Conservation (phyloP, 139 green algal species). For the Haematococcus sp. region DNA sequence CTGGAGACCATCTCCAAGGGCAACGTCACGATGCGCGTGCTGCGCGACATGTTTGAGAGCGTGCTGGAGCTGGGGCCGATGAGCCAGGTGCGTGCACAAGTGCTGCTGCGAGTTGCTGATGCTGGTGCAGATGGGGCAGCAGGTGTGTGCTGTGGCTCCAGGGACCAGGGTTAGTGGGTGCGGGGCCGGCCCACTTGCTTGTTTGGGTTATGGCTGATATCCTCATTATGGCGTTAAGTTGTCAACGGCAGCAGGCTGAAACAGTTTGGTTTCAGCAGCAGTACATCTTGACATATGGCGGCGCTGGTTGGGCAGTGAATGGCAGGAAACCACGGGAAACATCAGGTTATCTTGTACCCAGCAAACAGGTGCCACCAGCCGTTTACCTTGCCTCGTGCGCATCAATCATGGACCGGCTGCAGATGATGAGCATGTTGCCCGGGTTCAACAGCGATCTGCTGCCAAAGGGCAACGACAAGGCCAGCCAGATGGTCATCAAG, state of each 20-base stretch:
- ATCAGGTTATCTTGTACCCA: too few species aligned
- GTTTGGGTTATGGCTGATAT: not conserved
- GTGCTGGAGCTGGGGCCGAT: conserved; percentile 96
- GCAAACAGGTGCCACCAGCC: too few species aligned
- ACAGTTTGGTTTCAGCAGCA: not conserved
- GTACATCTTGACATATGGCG: not conserved
- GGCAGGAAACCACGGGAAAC: too few species aligned
- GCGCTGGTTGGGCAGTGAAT: too few species aligned
- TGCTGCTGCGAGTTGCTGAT: not conserved
- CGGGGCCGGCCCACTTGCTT: not conserved
- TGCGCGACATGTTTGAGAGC: conserved; percentile 96
- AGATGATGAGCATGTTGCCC: conserved; percentile 97
- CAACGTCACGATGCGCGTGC: conserved; percentile 91
- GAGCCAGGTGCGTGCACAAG: conserved; percentile 42
- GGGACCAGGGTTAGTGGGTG: not conserved
- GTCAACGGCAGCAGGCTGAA: not conserved
- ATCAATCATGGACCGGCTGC: too few species aligned
- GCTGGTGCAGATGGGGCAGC: not conserved
- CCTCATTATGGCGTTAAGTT: not conserved
- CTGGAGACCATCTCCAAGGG: conserved; percentile 89
- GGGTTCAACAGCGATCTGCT: conserved; percentile 84
- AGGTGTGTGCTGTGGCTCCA: not conserved
- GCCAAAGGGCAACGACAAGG: conserved; percentile 83
- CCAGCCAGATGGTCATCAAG: conserved; percentile 78
- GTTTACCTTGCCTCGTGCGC: too few species aligned